Conservation (phyloP, 2,329 filamentous ascomycete species). For the Colletotrichum falcatum region DNA sequence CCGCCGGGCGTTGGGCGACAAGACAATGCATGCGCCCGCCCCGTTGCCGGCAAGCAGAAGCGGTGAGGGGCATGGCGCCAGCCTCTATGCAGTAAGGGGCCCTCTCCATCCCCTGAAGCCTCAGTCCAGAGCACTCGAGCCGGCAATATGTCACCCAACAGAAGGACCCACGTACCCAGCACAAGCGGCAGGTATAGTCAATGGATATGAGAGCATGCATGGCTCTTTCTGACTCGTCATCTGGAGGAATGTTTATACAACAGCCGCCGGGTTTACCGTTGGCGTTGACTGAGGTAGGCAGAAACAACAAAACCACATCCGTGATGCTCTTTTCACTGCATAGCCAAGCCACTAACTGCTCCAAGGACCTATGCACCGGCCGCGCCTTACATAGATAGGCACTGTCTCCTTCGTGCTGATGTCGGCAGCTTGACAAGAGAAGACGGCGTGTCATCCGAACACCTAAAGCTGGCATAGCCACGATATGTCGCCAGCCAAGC, state of each 20-base stretch:
- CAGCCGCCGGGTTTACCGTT: background rate
- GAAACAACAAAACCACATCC: background rate
- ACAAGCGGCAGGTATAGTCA: background rate
- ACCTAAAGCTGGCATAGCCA: background rate
- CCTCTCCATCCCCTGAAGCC: background rate
- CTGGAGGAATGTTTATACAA: background rate
- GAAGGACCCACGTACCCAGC: background rate
- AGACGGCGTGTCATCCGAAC: background rate
- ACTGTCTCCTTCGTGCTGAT: background rate
- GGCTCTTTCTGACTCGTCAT: background rate
- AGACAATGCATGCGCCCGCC: no score
- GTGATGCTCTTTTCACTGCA: background rate
- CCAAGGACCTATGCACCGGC: background rate
- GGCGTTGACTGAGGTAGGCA: background rate
- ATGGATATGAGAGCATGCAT: constrained; percentile 19
- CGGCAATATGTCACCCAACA: constrained; percentile 7
- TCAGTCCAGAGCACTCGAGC: constrained; percentile 22
- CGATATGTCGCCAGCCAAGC: background rate
- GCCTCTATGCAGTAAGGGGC: background rate
- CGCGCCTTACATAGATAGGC: background rate
- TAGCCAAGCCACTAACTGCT: background rate
- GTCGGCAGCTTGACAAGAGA: background rate
- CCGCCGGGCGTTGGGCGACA: constrained; percentile 24
- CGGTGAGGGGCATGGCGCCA: constrained; percentile 19
- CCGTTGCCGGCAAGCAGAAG: background rate